Evolutionary conservation across 1,139 yeast species (phyloP).

Genomic region (Zygosaccharomyces sapae): DNA sequence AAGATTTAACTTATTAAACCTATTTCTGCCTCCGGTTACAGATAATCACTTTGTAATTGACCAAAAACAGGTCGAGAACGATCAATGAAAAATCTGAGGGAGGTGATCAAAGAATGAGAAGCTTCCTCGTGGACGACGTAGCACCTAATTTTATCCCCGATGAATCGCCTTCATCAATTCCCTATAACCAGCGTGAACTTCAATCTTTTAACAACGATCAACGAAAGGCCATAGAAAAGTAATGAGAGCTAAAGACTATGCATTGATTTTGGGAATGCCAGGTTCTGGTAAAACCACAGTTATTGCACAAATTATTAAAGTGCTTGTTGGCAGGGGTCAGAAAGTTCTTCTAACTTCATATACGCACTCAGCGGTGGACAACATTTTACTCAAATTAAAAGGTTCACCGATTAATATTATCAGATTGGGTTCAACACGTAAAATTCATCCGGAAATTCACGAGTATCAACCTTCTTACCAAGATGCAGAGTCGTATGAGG

Average conservation of each 20-base stretch:
- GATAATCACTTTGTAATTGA: slow-evolving; percentile 14
- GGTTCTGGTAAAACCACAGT: slow-evolving; percentile 98
- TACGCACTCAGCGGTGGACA: slow-evolving; percentile 95
- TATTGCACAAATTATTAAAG: slow-evolving; percentile 67
- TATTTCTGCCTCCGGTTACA: slow-evolving; percentile 45
- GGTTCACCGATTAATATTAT: slow-evolving; percentile 48
- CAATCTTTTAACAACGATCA: slow-evolving; percentile 63
- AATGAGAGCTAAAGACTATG: slow-evolving; percentile 64
- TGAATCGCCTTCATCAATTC: slow-evolving; percentile 27
- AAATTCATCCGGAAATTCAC: slow-evolving; percentile 61
- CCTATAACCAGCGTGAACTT: slow-evolving; percentile 19
- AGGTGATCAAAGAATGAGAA: slow-evolving; percentile 53
- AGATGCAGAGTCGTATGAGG: slow-evolving; percentile 43
- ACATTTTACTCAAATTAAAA: slow-evolving; percentile 69
- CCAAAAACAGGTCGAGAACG: slow-evolving; percentile 17
- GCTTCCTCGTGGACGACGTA: slow-evolving; percentile 57
- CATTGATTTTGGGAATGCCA: slow-evolving; percentile 92
- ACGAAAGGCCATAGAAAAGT: slow-evolving; percentile 59
- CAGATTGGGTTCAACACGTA: slow-evolving; percentile 53
- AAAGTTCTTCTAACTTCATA: slow-evolving; percentile 76
- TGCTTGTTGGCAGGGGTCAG: slow-evolving; percentile 56
- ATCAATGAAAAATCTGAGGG: slow-evolving; percentile 37
- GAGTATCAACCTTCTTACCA: slow-evolving; percentile 48
- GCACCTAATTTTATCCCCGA: slow-evolving; percentile 42
- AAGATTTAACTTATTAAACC: slow-evolving; percentile 65